Evolutionary conservation across 2,329 filamentous ascomycete genomes (phyloP).

Genomic region (Cordyceps farinosa): DNA sequence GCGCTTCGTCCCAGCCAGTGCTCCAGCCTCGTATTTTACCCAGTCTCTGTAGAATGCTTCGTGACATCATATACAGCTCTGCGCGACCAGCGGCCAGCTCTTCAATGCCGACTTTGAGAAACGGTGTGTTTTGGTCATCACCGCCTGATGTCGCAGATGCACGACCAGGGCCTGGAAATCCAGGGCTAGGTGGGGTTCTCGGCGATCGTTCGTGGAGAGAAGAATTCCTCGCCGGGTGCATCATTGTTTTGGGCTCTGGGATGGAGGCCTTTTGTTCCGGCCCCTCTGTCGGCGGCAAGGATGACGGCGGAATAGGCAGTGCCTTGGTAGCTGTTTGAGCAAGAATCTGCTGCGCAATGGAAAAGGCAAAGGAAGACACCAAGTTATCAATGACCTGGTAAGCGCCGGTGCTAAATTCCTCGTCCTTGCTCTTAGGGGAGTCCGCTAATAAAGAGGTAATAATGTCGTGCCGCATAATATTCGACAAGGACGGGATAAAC

Average conservation of each 20-base stretch:
- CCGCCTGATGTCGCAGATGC: slow-evolving; percentile 35
- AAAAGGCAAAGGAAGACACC: slow-evolving; percentile 74
- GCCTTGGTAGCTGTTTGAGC: slow-evolving; percentile 69
- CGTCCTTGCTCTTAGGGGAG: slow-evolving; percentile 35
- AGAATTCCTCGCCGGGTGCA: slow-evolving; percentile 63
- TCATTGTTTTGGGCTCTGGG: slow-evolving; percentile 66
- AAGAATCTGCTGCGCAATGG: slow-evolving; percentile 71
- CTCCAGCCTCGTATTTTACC: slow-evolving; percentile 72
- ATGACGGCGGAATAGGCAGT: slow-evolving; percentile 62
- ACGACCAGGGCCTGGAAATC: slow-evolving; percentile 49
- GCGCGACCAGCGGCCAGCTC: slow-evolving; percentile 79
- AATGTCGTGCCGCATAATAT: slow-evolving; percentile 76
- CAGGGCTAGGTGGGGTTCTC: slow-evolving; percentile 42
- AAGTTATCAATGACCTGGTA: slow-evolving; percentile 65
- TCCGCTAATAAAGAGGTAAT: slow-evolving; percentile 53
- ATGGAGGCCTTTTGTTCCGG: slow-evolving; percentile 61
- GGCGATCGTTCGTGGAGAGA: slow-evolving; percentile 50
- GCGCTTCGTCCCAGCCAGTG: slow-evolving; percentile 67
- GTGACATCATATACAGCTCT: slow-evolving; percentile 74
- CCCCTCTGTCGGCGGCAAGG: slow-evolving; percentile 42
- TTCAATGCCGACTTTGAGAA: slow-evolving; percentile 65
- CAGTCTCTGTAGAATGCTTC: slow-evolving; percentile 72
- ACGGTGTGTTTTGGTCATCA: slow-evolving; percentile 43
- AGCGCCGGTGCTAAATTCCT: slow-evolving; percentile 35
- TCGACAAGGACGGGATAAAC: slow-evolving; percentile 77